Conservation (phyloP, 805 yeast species). For the Kodamaea kakaduensis region DNA sequence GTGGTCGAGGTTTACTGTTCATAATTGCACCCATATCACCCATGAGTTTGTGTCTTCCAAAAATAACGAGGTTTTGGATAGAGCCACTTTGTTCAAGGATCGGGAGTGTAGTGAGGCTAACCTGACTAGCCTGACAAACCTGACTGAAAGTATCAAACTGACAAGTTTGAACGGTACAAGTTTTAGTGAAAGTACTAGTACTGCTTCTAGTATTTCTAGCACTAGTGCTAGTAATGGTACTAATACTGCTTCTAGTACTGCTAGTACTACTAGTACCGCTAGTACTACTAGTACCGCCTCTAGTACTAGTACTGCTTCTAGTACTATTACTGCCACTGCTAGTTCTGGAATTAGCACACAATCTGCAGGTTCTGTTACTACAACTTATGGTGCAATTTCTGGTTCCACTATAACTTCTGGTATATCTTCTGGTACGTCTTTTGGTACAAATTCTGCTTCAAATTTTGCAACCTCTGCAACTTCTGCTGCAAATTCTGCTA, state of each 20-base stretch:
- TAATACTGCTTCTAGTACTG: neutral
- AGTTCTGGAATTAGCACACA: neutral
- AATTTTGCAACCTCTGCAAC: conserved; percentile 1
- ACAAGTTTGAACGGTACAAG: too few relatives aligned
- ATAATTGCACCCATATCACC: conserved; percentile 15
- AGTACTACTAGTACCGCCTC: conserved; percentile 1
- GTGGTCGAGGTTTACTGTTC: conserved; percentile 15
- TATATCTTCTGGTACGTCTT: conserved; percentile 1
- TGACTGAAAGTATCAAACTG: too few relatives aligned
- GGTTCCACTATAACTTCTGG: conserved; percentile 1
- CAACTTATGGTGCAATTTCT: conserved; percentile 1
- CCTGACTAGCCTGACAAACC: too few relatives aligned
- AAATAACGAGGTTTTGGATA: conserved; percentile 14
- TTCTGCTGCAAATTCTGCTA: neutral
- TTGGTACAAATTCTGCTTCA: conserved; percentile 1
- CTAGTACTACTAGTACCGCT: neutral
- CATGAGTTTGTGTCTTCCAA: conserved; percentile 14
- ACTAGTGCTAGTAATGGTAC: too few relatives aligned
- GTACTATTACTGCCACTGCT: neutral
- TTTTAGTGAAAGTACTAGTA: too few relatives aligned
- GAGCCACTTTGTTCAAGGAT: conserved; percentile 14
- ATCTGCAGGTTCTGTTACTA: conserved; percentile 2
- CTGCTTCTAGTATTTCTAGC: too few relatives aligned
- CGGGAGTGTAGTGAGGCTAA: conserved; percentile 4
- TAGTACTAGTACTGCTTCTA: neutral